Percentiles rank a stretch among this genome's conserved stretches.
phyloP scores from a whole-genome alignment of 1,284 basidiomycete species.

The Schizophyllum amplum region DNA sequence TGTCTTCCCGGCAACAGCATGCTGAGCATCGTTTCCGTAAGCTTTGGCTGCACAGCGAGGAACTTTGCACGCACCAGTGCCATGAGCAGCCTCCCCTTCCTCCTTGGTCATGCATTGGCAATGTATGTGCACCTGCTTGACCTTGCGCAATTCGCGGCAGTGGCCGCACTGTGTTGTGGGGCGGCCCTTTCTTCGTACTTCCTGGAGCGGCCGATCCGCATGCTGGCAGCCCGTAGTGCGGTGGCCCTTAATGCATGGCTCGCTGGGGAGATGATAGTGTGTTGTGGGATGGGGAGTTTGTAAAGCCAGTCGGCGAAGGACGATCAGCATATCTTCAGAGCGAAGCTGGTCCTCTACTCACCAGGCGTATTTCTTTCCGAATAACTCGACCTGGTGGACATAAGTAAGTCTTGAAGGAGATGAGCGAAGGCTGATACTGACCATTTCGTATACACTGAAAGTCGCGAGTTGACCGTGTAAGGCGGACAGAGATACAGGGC shows the following conservation, averaged over 20 bases:
- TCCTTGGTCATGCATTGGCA: slow-evolving; percentile 46
- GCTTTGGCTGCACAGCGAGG: too few species aligned
- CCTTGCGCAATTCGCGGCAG: slow-evolving; percentile 71
- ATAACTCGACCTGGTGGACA: not conserved
- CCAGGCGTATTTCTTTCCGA: slow-evolving; percentile 70
- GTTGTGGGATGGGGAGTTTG: not conserved
- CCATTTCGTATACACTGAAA: too few species aligned
- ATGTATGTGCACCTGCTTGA: slow-evolving; percentile 65
- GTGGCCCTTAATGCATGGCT: slow-evolving; percentile 80
- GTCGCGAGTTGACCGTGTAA: too few species aligned
- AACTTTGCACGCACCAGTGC: not conserved
- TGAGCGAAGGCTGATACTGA: too few species aligned
- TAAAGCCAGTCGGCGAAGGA: too few species aligned
- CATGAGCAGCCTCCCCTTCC: slow-evolving; percentile 11
- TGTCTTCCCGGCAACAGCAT: not conserved
- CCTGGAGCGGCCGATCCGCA: slow-evolving; percentile 68
- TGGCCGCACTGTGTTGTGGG: slow-evolving; percentile 76
- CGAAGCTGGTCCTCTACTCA: too few species aligned
- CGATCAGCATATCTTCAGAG: too few species aligned
- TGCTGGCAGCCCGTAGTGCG: slow-evolving; percentile 72
- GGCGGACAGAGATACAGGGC: too few species aligned
- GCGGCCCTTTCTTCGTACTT: slow-evolving; percentile 77
- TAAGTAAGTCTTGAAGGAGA: too few species aligned
- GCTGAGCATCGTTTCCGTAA: too few species aligned
- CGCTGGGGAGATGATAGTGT: slow-evolving; percentile 31